These are phyloP conservation scores for Euphorbia celastroides DNA, from an alignment of 441 rosid species.

Conservation along the genomic window DNA sequence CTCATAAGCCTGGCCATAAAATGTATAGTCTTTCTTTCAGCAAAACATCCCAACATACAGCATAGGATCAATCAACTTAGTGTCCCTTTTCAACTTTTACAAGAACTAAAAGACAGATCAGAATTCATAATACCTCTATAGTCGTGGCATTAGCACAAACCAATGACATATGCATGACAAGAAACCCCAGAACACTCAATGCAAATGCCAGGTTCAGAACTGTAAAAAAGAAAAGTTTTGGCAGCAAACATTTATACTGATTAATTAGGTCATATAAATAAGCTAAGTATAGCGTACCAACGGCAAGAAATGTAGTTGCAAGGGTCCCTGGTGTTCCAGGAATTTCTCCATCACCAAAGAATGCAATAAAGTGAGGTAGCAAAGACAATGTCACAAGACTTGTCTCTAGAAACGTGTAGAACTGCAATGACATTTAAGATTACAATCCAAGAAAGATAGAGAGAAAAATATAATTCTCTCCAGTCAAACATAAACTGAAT, in stretches of 20 bases:
- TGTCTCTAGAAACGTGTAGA: constrained; percentile 86
- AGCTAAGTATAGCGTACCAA: constrained; percentile 38
- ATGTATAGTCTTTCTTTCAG: constrained; percentile 9
- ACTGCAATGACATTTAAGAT: constrained; percentile 40
- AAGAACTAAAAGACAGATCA: background rate
- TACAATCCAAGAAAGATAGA: constrained; percentile 6
- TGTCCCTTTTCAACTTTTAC: background rate
- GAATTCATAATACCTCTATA: constrained; percentile 57
- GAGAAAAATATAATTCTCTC: background rate
- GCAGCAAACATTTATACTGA: constrained; percentile 3
- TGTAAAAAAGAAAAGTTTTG: constrained; percentile 26
- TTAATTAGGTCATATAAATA: background rate
- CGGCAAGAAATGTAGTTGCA: constrained; percentile 79
- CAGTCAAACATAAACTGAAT: too few relatives aligned
- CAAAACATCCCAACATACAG: background rate
- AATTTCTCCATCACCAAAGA: constrained; percentile 81
- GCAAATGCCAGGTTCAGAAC: constrained; percentile 84
- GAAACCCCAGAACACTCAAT: constrained; percentile 74
- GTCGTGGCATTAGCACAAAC: constrained; percentile 75
- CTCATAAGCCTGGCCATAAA: constrained; percentile 67
- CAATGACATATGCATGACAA: constrained; percentile 77
- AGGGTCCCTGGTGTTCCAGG: constrained; percentile 90
- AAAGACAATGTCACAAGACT: constrained; percentile 62
- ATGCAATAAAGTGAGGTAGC: constrained; percentile 70
- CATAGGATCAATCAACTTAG: background rate